phyloP scores from a whole-genome alignment of 2,329 filamentous ascomycete genomes.

The Westerdykella ornata region DNA sequence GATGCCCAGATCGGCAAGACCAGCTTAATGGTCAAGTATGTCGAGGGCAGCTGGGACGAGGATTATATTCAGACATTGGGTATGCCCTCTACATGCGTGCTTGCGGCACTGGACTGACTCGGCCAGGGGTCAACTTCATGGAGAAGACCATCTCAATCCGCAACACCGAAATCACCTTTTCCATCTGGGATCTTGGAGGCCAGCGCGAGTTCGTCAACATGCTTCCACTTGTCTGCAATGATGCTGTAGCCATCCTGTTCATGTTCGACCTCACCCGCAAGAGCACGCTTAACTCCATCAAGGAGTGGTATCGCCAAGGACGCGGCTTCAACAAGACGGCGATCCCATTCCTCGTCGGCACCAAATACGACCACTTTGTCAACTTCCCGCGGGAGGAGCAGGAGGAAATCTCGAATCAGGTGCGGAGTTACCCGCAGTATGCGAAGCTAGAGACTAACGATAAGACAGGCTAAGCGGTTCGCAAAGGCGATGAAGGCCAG shows the following conservation, averaged over 20 bases:
- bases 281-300: slow-evolving; percentile 97
- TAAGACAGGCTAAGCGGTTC: slow-evolving; percentile 73
- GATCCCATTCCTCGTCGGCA: slow-evolving; percentile 95
- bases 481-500: slow-evolving; percentile 97
- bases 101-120: slow-evolving; percentile 9
- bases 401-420: slow-evolving; percentile 96
- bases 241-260: slow-evolving; percentile 96
- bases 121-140: slow-evolving; percentile 95
- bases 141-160: slow-evolving; percentile 99
- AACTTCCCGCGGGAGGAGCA: slow-evolving; percentile 97
- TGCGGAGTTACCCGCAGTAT: slow-evolving; percentile 35
- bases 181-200: slow-evolving; percentile 96
- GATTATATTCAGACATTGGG: slow-evolving; percentile 98
- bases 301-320: slow-evolving; percentile 98
- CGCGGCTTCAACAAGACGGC: slow-evolving; percentile 99
- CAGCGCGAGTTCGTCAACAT: slow-evolving; percentile 99
- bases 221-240: slow-evolving; percentile 98
- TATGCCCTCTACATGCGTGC: slow-evolving; percentile 33
- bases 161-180: slow-evolving; percentile 99
- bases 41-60: slow-evolving; percentile 98
- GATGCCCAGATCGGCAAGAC: slow-evolving; percentile 99
- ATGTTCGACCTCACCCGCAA: slow-evolving; percentile 99
- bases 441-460: slow-evolving; percentile 15
- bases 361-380: slow-evolving; percentile 98
- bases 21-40: slow-evolving; percentile 98